These are phyloP conservation scores for Exophiala alcalophila DNA, from an alignment of 2,329 filamentous ascomycete genomes.

Conservation along the genomic window DNA sequence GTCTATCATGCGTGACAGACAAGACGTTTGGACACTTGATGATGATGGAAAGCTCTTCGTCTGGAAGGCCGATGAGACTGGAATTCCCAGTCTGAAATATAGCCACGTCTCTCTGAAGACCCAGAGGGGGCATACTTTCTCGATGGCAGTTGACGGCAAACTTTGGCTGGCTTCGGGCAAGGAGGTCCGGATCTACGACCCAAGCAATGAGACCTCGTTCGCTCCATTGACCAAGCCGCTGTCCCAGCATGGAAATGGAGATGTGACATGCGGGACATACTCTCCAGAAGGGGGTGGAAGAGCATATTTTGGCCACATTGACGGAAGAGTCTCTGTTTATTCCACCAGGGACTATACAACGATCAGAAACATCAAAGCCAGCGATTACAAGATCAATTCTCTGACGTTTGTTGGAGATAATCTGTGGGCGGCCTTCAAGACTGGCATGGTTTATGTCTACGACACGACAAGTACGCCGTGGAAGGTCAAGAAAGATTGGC, in stretches of 20 bases:
- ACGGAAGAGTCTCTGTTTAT: slow-evolving; percentile 95
- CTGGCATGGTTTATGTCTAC: slow-evolving; percentile 89
- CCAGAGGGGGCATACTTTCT: slow-evolving; percentile 79
- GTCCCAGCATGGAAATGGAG: slow-evolving; percentile 69
- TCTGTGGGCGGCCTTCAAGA: slow-evolving; percentile 93
- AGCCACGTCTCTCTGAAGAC: slow-evolving; percentile 75
- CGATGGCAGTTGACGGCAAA: slow-evolving; percentile 77
- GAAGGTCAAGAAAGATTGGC: slow-evolving; percentile 91
- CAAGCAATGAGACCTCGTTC: slow-evolving; percentile 68
- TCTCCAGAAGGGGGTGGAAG: slow-evolving; percentile 71
- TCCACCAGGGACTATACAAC: slow-evolving; percentile 73
- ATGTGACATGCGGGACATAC: slow-evolving; percentile 79
- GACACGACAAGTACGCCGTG: slow-evolving; percentile 80
- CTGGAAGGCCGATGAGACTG: slow-evolving; percentile 75
- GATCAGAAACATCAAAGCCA: slow-evolving; percentile 77
- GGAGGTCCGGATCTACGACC: slow-evolving; percentile 79
- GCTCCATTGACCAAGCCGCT: slow-evolving; percentile 55
- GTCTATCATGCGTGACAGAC: slow-evolving; percentile 79
- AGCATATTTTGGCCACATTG: slow-evolving; percentile 85
- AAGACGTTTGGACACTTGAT: slow-evolving; percentile 92
- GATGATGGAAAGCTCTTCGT: slow-evolving; percentile 82
- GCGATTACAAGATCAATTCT: slow-evolving; percentile 91
- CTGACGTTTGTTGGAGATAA: slow-evolving; percentile 75
- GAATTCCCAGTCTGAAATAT: slow-evolving; percentile 69
- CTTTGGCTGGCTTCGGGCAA: slow-evolving; percentile 88